Percentiles rank a stretch among this genome's conserved stretches.
These are phyloP conservation scores for Prunus salicina DNA, from an alignment of 306 rosid species.

Conservation along the genomic window DNA sequence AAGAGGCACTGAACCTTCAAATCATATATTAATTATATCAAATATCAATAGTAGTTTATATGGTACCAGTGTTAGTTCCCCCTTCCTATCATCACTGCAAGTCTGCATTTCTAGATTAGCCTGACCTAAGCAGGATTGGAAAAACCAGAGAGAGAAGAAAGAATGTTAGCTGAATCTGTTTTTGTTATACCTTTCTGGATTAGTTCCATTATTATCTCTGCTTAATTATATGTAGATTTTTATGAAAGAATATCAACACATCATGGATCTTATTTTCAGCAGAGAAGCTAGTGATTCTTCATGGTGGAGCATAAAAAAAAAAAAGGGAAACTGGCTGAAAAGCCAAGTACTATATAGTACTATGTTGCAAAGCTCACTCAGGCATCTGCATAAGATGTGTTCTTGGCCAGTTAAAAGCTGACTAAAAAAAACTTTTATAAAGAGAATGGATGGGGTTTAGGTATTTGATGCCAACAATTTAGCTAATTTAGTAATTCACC, in stretches of 20 bases:
- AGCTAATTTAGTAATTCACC: constrained; percentile 9
- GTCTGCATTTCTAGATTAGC: neutral
- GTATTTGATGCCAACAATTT: constrained; percentile 35
- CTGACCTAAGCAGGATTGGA: neutral
- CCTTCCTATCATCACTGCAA: constrained; percentile 37
- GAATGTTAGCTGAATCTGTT: neutral
- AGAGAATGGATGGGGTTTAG: constrained; percentile 31
- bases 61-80: constrained; percentile 39
- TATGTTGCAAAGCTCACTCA: constrained; percentile 15
- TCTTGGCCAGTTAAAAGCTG: constrained; percentile 19
- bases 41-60: constrained; percentile 8
- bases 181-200: neutral
- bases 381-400: constrained; percentile 3
- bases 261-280: neutral
- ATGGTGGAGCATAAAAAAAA: neutral
- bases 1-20: constrained; percentile 29
- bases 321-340: constrained; percentile 16
- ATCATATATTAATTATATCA: neutral
- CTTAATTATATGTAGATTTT: neutral
- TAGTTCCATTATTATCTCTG: neutral
- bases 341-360: constrained; percentile 15
- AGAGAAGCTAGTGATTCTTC: neutral
- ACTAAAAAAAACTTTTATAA: constrained; percentile 1
- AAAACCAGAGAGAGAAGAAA: neutral
- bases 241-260: neutral